Base-by-base conservation (phyloP, 441 rosid genomes). In the Erodium trifolium region DNA sequence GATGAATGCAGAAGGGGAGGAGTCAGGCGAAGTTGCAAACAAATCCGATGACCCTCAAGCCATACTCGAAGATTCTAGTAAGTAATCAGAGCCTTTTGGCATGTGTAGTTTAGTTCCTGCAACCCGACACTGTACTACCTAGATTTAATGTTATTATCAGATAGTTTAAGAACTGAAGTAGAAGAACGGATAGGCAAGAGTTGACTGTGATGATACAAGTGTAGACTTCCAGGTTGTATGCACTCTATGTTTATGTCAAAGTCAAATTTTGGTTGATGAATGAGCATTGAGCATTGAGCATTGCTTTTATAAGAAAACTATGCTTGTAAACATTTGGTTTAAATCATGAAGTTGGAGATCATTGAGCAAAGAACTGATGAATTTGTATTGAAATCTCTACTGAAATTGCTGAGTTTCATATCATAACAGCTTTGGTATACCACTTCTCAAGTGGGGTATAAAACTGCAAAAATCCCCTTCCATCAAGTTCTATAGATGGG, bases 1-100 rank as follows among this genome's bases (percentile, higher is more conserved):
- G 69, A 85, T 83, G 79, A 82, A 49, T 69, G 68, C 70, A 10
- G 85, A 78, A 35, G 81, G 69, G 51, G 79, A 69, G 74, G 74
- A 53, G n/a, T 53, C 27, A 11, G 77, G 75, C 72, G 89, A 82
- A 78, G 78, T 70, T 69, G 69, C 71, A 29, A 81, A 78, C 12
- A 77, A 74, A 71, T 77, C 71, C 23, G 75, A 73, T 6, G 85
- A 84, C 65, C 77, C 78, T 72, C 35, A 80, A 4, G 41, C 31
- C 37, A 34, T 34, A 34, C 37, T 4, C 14, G 80, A 75, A 71
- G 73, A 72, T 63, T 67, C 80, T 29, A 63, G 37, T 55, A 76
- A 72, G 67, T 71, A 4, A 37, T 34, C 5, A 34, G 35, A 18
- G 47, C 27, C 27, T 43, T 43, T 43, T 9, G 49, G 49, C 49